Evolutionary conservation across 2,329 filamentous ascomycete genomes (phyloP), one percentile per base, ranked within the genome.

Genomic region (Diplodia sapinea): DNA sequence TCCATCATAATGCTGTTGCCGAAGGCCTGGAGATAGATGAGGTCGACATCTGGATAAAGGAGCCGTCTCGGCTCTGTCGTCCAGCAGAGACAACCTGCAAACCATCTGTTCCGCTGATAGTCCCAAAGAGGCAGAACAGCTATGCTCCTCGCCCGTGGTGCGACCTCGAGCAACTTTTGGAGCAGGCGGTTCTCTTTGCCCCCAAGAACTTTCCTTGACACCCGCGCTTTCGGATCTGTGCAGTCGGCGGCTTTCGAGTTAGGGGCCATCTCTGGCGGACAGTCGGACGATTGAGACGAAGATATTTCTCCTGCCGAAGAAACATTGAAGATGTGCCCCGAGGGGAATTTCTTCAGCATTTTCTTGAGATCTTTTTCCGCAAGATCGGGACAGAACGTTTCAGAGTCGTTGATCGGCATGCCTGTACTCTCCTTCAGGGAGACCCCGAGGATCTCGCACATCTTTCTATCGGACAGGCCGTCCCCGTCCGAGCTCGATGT

Each of bases 111-210:
- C 17, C 76, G 74, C 56, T 77, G 77, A 2, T 74, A 73, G 64
- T 81, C 78, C 76, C 78, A 80, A 13, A 81, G 62, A 0, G 79
- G 79, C 68, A 79, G 79, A 12, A 80, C 69, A 0, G 79, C 73
- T 2, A 81, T 68, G 65, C 77, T 79, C 33, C 76, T 74, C 8
- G 79, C 79, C 40, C 72, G 73, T 0, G 78, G 79, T 12, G 57
- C 51, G 31, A 51, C 20, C 15, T 49, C 38, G 11, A 55, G 50
- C 6, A 67, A 12, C 49, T 36, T 68, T 20, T 68, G 33, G 13
- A 57, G 29, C 5, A 51, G 50, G 17, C 9, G 3, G 12, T 20
- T 26, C 29, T 23, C 40, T 33, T 33, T 54, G 23, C 29, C 15
- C 33, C 15, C 5, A 12, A 13, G 17, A n/a, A 5, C 6, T 20